Evolutionary conservation across 1,284 basidiomycete genomes (phyloP).

Genomic region (Limonomyces culmigenus): DNA sequence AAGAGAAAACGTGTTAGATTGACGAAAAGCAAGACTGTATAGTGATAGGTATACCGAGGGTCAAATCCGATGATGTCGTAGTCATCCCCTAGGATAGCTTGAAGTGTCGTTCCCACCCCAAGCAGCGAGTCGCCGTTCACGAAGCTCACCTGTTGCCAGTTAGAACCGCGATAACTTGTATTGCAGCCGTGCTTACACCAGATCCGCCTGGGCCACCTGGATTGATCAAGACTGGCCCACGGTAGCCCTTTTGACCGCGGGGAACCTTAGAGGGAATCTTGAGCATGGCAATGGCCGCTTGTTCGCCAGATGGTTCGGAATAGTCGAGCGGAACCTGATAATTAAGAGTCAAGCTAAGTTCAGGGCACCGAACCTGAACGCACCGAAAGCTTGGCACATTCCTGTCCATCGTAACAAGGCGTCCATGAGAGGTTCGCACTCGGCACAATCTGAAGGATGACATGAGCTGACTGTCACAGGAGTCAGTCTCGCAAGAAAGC

Average conservation of each 20-base stretch:
- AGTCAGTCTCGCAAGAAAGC: no score
- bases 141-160: background rate
- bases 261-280: background rate
- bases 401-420: background rate
- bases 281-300: background rate
- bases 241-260: constrained; percentile 14
- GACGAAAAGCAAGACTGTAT: background rate
- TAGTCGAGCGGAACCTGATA: background rate
- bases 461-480: no score
- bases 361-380: background rate
- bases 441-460: background rate
- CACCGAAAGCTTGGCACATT: background rate
- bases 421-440: background rate
- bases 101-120: constrained; percentile 13
- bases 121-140: no score
- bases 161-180: background rate
- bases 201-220: constrained; percentile 32
- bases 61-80: constrained; percentile 36
- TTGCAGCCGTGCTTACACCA: constrained; percentile 17
- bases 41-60: constrained; percentile 16
- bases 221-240: constrained; percentile 30
- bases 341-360: background rate
- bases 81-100: constrained; percentile 20
- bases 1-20: background rate
- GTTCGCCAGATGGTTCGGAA: background rate